Percentiles rank a stretch among this genome's conserved stretches.
Evolutionary conservation across 2,329 filamentous ascomycete genomes (phyloP).

Genomic region (Cryoendolithus antarcticus): DNA sequence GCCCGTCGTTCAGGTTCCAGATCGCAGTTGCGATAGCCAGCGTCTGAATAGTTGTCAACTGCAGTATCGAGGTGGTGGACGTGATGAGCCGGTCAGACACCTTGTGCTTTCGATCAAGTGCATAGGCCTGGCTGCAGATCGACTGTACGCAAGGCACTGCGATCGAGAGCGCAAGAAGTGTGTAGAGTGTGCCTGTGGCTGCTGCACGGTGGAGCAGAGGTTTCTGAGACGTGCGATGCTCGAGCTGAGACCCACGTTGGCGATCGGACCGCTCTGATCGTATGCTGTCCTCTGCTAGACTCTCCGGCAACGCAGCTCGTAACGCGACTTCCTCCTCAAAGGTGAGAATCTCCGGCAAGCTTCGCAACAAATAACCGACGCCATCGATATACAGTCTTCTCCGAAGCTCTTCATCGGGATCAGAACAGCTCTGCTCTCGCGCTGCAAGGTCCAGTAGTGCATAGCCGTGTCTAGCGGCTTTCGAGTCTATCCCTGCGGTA

Average conservation of each 20-base stretch:
- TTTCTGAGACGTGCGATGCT: constrained; percentile 1
- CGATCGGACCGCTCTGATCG: constrained; percentile 4
- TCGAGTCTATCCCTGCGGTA: neutral
- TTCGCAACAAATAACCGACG: constrained; percentile 51
- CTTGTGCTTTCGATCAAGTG: constrained; percentile 54
- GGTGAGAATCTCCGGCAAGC: constrained; percentile 46
- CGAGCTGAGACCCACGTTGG: constrained; percentile 2
- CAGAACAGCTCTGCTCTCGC: no score
- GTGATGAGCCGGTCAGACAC: constrained; percentile 46
- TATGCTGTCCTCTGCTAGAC: constrained; percentile 6
- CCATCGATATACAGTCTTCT: constrained; percentile 49
- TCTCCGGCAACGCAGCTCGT: constrained; percentile 37
- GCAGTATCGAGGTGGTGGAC: constrained; percentile 40
- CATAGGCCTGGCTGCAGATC: constrained; percentile 42
- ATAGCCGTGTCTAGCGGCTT: neutral
- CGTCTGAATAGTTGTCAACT: constrained; percentile 39
- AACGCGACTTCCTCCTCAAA: constrained; percentile 42
- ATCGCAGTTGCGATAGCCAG: constrained; percentile 43
- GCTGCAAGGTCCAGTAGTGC: constrained; percentile 1
- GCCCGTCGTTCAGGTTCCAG: constrained; percentile 51
- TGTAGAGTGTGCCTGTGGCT: constrained; percentile 11
- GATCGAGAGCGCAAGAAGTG: constrained; percentile 47
- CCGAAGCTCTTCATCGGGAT: no score
- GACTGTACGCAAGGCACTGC: constrained; percentile 49
- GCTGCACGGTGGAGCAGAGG: constrained; percentile 14